phyloP scores from a whole-genome alignment of 2,329 filamentous ascomycete genomes.

The Monosporascus sp. region DNA sequence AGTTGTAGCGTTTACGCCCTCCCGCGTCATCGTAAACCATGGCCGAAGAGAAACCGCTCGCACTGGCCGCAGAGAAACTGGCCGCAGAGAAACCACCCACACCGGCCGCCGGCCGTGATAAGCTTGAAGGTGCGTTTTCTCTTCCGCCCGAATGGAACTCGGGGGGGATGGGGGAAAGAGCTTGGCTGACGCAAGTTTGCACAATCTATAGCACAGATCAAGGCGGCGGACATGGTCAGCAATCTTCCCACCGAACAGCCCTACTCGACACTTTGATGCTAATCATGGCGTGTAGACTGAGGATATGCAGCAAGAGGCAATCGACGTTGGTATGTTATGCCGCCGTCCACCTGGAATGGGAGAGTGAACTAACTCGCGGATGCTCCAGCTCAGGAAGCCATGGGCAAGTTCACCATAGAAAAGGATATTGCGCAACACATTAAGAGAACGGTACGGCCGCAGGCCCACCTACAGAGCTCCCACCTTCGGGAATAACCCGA shows the following conservation, averaged over 20 bases:
- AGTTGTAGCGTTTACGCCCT: too few species aligned
- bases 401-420: slow-evolving; percentile 59
- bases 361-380: background rate
- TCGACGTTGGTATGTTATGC: slow-evolving; percentile 79
- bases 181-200: slow-evolving; percentile 10
- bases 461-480: background rate
- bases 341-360: slow-evolving; percentile 6
- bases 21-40: slow-evolving; percentile 11
- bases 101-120: slow-evolving; percentile 22
- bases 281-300: slow-evolving; percentile 63
- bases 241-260: slow-evolving; percentile 3
- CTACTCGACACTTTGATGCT: slow-evolving; percentile 16
- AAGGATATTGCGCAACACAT: slow-evolving; percentile 43
- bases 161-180: background rate
- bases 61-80: slow-evolving; percentile 23
- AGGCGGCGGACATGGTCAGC: slow-evolving; percentile 95
- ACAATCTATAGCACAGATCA: slow-evolving; percentile 72
- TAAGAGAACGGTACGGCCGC: slow-evolving; percentile 26
- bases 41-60: slow-evolving; percentile 24
- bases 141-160: background rate
- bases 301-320: slow-evolving; percentile 92
- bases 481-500: slow-evolving; percentile 71
- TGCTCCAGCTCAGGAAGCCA: slow-evolving; percentile 53
- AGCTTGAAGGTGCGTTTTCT: slow-evolving; percentile 27
- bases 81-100: slow-evolving; percentile 24